Evolutionary conservation across 495 filamentous ascomycete species (phyloP), one percentile per base, ranked within the genome.

Genomic region (Entonaema liquescens): DNA sequence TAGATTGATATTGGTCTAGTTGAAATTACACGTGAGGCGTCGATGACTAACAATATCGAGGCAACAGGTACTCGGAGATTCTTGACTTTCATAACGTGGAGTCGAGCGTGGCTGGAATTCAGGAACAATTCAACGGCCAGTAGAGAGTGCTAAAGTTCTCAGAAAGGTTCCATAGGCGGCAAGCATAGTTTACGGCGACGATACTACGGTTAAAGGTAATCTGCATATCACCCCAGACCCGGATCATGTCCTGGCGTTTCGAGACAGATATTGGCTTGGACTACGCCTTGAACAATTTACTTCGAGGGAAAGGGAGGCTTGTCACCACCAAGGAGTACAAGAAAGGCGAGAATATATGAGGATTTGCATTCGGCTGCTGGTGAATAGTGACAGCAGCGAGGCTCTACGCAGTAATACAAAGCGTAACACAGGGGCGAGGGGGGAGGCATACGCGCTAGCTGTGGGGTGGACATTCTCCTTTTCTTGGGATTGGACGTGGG

Each of bases 21-120:
- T 17, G 26, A 42, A 29, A 29, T 33, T 13, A n/a, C 35, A 23
- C 1, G n/a, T 26, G 55, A 29, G 70, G 52, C 65, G 57, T 13
- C 49, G 58, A 65, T 38, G 42, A 74, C 71, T 74, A 74, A 73
- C 70, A 73, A 36, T 49, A 59, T 62, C 35, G 71, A 74, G 71
- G 65, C 66, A 70, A 69, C 67, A 98, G 95, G 95, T 99, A 99
- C 84, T 97, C 94, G 62, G 95, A 99, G 78, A 99, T 99, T 75
- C 89, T 99, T 73, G 96, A 99, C 79, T 99, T 97, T 80, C 95
- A 99, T 82, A 98, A 98, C 79, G 89, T 97, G 65, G 93, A 95
- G 74, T 88, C 90, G 53, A 78, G 65, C 52, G 71, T 73, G 31
- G 62, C 59, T 19, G 68, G 73, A 62, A 78, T 80, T 68, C 78